Percentiles rank a stretch among this genome's conserved stretches.
phyloP scores from a whole-genome alignment of 2,329 filamentous ascomycete genomes.

The Verticillium isaacii region DNA sequence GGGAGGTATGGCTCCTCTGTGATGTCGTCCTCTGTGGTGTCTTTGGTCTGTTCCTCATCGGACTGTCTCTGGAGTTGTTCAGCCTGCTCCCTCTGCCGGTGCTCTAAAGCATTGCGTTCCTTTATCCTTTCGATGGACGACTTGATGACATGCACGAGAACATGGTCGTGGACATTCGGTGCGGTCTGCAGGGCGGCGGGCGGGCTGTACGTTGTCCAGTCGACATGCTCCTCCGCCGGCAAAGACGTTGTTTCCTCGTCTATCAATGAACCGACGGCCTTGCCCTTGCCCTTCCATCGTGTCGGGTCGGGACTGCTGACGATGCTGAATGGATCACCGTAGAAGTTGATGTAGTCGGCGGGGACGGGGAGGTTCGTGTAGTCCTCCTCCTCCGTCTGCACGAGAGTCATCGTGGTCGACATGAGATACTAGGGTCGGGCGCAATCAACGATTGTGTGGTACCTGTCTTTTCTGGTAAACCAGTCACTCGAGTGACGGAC shows the following conservation, averaged over 20 bases:
- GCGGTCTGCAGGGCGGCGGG: constrained; percentile 35
- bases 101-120: constrained; percentile 20
- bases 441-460: background rate
- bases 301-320: constrained; percentile 12
- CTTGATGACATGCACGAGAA: constrained; percentile 34
- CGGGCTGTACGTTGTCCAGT: constrained; percentile 43
- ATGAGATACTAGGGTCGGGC: background rate
- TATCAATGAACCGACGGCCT: background rate
- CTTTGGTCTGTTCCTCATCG: background rate
- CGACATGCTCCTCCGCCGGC: constrained; percentile 21
- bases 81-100: background rate
- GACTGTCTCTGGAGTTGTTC: constrained; percentile 18
- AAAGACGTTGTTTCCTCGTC: constrained; percentile 8
- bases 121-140: constrained; percentile 42
- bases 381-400: background rate
- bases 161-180: constrained; percentile 31
- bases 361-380: constrained; percentile 6
- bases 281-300: constrained; percentile 14
- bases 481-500: background rate
- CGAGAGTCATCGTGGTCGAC: background rate
- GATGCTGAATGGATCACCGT: constrained; percentile 21
- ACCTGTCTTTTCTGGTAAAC: background rate
- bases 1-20: constrained; percentile 24
- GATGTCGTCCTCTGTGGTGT: constrained; percentile 1
- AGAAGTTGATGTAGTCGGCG: constrained; percentile 23